Evolutionary conservation across 805 yeast genomes (phyloP), one percentile per base, ranked within the genome.

Genomic region (Ogataea pignaliae): DNA sequence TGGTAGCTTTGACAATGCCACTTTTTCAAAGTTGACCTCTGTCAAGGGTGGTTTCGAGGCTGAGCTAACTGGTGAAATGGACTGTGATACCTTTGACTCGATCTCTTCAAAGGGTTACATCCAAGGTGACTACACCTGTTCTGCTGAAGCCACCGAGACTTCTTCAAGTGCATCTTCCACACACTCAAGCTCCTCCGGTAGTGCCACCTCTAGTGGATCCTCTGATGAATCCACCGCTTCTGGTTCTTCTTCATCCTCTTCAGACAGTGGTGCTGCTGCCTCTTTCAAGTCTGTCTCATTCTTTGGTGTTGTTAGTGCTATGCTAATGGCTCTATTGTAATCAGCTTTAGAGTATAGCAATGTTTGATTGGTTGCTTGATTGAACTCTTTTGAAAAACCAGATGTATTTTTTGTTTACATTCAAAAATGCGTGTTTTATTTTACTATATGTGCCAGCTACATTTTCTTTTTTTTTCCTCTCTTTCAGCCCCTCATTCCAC

Each of bases 21-120:
- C 88, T 49, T 78, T 93, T 66, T 79, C 83, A 54, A 60, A 78
- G 31, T 80, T 93, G 66, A 73, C 69, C 58, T 78, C 84, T 61
- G 96, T 93, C 60, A 79, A 80, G 65, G 99, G 99, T 79, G 97
- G 96, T 69, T 95, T 90, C 71, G 71, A 72, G 62, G 76, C 93
- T 63, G 84, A 83, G 65, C 76, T 96, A 48, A 56, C 63, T 36
- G 85, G 87, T 64, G 83, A 85, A 60, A 81, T 88, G 70, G 81
- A 88, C 71, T 93, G 99, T 81, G 66, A 75, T 50, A 72, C 76
- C 43, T 88, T 90, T 74, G 78, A 85, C 67, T 60, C 68, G 43
- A 78, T 88, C 64, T 82, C 87, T 77, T 68, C 72, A 61, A 75
- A 76, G 59, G 95, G 95, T 70, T 86, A 77, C 65, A 82, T 93